Base-by-base conservation (phyloP, 2,329 filamentous ascomycete species). In the Xylaria sp. region DNA sequence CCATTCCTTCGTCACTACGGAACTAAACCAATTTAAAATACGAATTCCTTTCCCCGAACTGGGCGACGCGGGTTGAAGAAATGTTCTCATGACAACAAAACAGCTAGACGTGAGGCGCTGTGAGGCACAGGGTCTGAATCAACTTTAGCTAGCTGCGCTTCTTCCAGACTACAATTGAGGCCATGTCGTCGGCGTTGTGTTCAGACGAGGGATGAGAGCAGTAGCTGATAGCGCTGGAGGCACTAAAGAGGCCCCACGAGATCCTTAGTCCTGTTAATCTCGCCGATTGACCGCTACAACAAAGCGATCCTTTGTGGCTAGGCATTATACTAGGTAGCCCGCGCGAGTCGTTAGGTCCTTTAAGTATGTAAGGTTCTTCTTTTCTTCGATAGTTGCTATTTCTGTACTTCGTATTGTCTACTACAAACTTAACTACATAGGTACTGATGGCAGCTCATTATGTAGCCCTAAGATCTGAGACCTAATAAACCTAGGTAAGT, bases 261-360 rank as follows among this genome's bases (percentile, higher is more conserved):
- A 50, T 50, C 45, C 36, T 38, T 15, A 31, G 33, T 31, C 45
- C 33, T 17, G 44, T 51, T 27, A 50, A 20, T 39, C 11, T 10
- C 20, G 20, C 27, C 22, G 42, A 58, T 58, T 45, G 31, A n/a
- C 39, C 55, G 25, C 55, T 47, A n/a, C n/a, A n/a, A n/a, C n/a
- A n/a, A n/a, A n/a, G n/a, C n/a, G 33, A 36, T 29, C 9, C 38
- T 54, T 38, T 36, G 33, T 10, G 33, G 33, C 9, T 36, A 31
- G 38, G n/a, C n/a, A n/a, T n/a, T n/a, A n/a, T n/a, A n/a, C n/a
- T n/a, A n/a, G n/a, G n/a, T n/a, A 7, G 22, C 25, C 47, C 22
- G 47, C 42, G n/a, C n/a, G n/a, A n/a, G n/a, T 44, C 3, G 7
- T 44, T 20, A 44, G 20, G 17, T 44, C 17, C n/a, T n/a, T n/a